Evolutionary conservation across 768 basidiomycete genomes (phyloP).

Genomic region (Melanogaster broomeanus): DNA sequence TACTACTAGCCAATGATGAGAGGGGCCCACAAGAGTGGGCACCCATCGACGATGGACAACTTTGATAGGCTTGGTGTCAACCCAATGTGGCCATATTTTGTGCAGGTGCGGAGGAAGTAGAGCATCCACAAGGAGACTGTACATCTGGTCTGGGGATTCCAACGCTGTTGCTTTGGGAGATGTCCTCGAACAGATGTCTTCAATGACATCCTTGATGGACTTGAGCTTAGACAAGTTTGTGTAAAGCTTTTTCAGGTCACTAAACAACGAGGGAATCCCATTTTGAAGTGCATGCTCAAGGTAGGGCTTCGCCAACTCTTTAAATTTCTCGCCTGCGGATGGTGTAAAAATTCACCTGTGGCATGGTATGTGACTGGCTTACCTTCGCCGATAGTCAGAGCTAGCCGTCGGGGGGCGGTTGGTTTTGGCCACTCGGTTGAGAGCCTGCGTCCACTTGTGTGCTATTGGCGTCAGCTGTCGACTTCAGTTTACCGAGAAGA

Average conservation of each 20-base stretch:
- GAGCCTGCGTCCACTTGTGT: conserved; percentile 54
- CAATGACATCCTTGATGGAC: conserved; percentile 68
- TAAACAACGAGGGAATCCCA: conserved; percentile 92
- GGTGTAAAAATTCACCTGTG: neutral
- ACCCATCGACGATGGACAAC: too few relatives aligned
- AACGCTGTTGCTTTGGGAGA: conserved; percentile 36
- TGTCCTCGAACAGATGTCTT: conserved; percentile 43
- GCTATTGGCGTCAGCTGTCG: conserved; percentile 4
- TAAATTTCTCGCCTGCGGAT: conserved; percentile 64
- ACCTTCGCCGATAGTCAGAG: conserved; percentile 66
- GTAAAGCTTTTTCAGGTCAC: conserved; percentile 91
- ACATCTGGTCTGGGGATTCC: conserved; percentile 56
- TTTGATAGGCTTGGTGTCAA: too few relatives aligned
- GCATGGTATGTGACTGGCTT: conserved; percentile 1
- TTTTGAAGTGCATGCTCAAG: conserved; percentile 69
- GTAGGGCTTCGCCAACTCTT: conserved; percentile 62
- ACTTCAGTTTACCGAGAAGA: conserved; percentile 61
- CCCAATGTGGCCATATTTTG: too few relatives aligned
- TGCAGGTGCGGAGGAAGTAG: conserved; percentile 92
- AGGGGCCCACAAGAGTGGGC: too few relatives aligned
- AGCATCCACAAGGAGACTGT: conserved; percentile 93
- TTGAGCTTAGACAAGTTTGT: conserved; percentile 60
- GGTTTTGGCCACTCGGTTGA: conserved; percentile 65
- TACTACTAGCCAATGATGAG: too few relatives aligned
- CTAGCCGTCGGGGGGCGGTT: conserved; percentile 70